Percentiles rank a stretch among this genome's conserved stretches.
Conservation (phyloP, 768 basidiomycete species). For the Auricularia heimuer region DNA sequence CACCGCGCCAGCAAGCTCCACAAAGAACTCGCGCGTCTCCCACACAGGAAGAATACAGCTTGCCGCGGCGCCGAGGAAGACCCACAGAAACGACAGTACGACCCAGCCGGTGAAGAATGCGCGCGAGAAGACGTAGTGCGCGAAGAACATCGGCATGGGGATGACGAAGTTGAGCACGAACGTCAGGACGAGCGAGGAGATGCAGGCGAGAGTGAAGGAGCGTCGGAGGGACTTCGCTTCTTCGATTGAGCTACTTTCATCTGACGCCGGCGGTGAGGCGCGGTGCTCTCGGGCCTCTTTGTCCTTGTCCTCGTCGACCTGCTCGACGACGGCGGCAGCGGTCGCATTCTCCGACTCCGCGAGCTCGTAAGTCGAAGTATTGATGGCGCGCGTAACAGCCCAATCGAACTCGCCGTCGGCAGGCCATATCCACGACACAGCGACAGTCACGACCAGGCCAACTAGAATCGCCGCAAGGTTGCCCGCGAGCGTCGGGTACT, state of each 20-base stretch:
- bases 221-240: background rate
- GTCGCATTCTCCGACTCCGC: background rate
- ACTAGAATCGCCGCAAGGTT: constrained; percentile 18
- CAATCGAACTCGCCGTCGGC: constrained; percentile 18
- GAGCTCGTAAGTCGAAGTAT: background rate
- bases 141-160: constrained; percentile 3
- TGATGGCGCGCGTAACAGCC: constrained; percentile 14
- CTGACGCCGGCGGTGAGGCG: background rate
- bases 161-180: background rate
- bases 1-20: background rate
- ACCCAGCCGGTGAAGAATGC: constrained; percentile 4
- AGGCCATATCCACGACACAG: constrained; percentile 17
- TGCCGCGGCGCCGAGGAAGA: background rate
- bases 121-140: constrained; percentile 2
- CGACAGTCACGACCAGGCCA: constrained; percentile 17
- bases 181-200: background rate
- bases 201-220: background rate
- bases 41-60: constrained; percentile 3
- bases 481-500: constrained; percentile 20
- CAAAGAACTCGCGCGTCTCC: background rate
- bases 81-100: constrained; percentile 1
- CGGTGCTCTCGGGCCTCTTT: background rate
- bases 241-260: background rate
- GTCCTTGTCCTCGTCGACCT: background rate
- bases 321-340: background rate